Evolutionary conservation across 2,329 filamentous ascomycete species (phyloP).

Genomic region (Exophiala bonariae): DNA sequence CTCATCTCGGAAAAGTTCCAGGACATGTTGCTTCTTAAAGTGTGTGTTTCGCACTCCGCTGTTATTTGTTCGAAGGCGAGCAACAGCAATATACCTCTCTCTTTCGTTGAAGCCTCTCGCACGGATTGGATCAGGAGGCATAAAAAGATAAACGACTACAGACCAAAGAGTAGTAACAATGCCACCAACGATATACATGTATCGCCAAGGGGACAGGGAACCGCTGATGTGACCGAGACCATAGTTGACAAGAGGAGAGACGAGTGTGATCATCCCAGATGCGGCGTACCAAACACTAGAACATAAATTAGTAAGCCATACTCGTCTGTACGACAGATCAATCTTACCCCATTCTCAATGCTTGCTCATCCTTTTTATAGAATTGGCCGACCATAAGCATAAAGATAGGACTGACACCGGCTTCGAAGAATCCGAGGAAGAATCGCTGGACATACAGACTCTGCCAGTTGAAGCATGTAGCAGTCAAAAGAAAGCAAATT

Average conservation of each 20-base stretch:
- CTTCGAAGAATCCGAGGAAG: conserved; percentile 62
- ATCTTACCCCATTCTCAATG: conserved; percentile 55
- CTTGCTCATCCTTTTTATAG: conserved; percentile 66
- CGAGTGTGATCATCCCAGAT: conserved; percentile 44
- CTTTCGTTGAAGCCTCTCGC: conserved; percentile 67
- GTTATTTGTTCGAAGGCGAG: conserved; percentile 61
- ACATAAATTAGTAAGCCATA: neutral
- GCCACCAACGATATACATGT: conserved; percentile 67
- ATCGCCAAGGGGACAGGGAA: conserved; percentile 63
- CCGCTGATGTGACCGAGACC: conserved; percentile 64
- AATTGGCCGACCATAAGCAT: conserved; percentile 63
- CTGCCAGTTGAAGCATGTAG: conserved; percentile 61
- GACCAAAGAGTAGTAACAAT: conserved; percentile 55
- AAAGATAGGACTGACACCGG: conserved; percentile 64
- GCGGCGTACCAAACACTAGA: conserved; percentile 30
- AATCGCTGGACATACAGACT: conserved; percentile 68
- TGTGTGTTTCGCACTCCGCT: conserved; percentile 62
- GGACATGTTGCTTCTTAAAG: conserved; percentile 60
- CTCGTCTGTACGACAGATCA: neutral
- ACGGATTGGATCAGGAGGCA: conserved; percentile 62
- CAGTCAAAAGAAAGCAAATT: conserved; percentile 66
- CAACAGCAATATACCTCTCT: conserved; percentile 64
- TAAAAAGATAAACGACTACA: conserved; percentile 65
- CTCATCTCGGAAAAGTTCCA: conserved; percentile 57
- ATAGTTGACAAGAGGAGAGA: conserved; percentile 61